A percentile compares a stretch with the other conserved stretches of the same genome.
phyloP scores from a whole-genome alignment of 164 flowering plant species.

The Vitis amurensis region DNA sequence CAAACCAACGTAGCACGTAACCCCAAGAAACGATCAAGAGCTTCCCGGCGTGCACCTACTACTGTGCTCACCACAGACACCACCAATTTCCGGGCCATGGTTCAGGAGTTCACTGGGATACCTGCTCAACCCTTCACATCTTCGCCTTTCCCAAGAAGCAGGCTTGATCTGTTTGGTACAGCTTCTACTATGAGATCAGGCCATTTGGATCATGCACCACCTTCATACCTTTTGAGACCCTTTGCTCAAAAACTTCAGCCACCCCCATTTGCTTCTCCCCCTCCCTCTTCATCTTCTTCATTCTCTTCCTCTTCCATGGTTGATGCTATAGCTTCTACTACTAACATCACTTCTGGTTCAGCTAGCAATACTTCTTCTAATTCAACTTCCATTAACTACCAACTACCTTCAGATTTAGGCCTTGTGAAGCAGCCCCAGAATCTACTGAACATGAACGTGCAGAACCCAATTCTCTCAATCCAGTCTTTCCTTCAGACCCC shows the following conservation, averaged over 20 bases:
- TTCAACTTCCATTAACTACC: conserved; percentile 16
- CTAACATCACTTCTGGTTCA: conserved; percentile 5
- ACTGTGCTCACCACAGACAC: conserved; percentile 72
- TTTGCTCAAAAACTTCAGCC: conserved; percentile 26
- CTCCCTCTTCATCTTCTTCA: background rate
- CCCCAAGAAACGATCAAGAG: conserved; percentile 59
- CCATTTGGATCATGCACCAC: background rate
- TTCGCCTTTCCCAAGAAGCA: conserved; percentile 30
- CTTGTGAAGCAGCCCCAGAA: conserved; percentile 20
- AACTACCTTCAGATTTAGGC: conserved; percentile 19
- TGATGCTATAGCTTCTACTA: conserved; percentile 13
- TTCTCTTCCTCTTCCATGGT: conserved; percentile 3
- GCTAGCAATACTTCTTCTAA: background rate
- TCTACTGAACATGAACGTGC: conserved; percentile 14
- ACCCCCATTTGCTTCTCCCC: conserved; percentile 3
- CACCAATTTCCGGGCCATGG: conserved; percentile 69
- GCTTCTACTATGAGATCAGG: background rate
- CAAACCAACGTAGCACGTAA: conserved; percentile 29
- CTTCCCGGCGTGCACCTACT: conserved; percentile 62
- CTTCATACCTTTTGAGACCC: conserved; percentile 26
- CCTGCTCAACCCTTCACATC: conserved; percentile 56
- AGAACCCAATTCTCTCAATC: conserved; percentile 20
- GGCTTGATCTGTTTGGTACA: conserved; percentile 29
- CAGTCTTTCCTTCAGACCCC: conserved; percentile 25
- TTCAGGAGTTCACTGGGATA: conserved; percentile 74